Evolutionary conservation across 164 flowering plant species (phyloP).

Genomic region (Magnolia sinica): DNA sequence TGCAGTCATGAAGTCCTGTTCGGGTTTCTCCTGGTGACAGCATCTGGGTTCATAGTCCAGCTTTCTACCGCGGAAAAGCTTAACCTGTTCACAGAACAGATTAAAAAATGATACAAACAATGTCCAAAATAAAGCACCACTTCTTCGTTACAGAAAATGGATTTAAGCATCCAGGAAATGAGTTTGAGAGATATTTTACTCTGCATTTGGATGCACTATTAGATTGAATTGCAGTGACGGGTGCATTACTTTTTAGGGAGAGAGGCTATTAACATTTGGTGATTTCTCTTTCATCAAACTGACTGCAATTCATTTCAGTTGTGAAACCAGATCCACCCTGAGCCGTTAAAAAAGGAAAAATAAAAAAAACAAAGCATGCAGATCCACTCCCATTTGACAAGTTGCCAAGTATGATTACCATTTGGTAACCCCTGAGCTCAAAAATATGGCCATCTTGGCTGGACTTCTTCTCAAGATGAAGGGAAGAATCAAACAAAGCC

Average conservation of each 20-base stretch:
- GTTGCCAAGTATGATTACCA: conserved; percentile 38
- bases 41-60: conserved; percentile 63
- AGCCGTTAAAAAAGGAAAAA: no score
- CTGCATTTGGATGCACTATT: no score
- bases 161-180: no score
- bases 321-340: not conserved
- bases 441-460: conserved; percentile 41
- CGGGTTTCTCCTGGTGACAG: conserved; percentile 40
- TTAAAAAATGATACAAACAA: not conserved
- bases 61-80: conserved; percentile 62
- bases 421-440: conserved; percentile 50
- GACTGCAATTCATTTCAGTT: not conserved
- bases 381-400: not conserved
- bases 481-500: conserved; percentile 48
- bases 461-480: conserved; percentile 35
- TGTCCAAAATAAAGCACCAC: not conserved
- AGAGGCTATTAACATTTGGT: no score
- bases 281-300: no score
- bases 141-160: no score
- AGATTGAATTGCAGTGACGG: no score
- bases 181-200: no score
- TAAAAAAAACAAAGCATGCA: not conserved
- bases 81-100: conserved; percentile 43
- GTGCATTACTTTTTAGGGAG: no score
- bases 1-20: conserved; percentile 60